Evolutionary conservation across 768 basidiomycete genomes (phyloP), one percentile per base, ranked within the genome.

Genomic region (Suillus cothurnatus): DNA sequence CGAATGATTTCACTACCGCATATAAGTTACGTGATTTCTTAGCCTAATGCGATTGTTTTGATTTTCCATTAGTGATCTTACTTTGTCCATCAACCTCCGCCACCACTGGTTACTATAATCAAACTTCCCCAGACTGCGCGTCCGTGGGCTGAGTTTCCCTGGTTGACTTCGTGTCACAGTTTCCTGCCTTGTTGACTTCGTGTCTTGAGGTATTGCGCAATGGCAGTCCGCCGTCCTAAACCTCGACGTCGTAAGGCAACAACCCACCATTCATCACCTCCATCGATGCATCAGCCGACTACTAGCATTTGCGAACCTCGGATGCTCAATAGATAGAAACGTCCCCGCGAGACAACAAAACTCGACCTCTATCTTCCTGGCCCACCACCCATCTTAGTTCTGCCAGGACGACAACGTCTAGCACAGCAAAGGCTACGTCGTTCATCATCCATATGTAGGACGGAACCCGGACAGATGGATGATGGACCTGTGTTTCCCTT

Each of bases 301-400:
- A 55, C 32, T 6, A 34, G 5, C n/a, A 14, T 55, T 55, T 55
- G 53, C 6, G 32, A 56, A 56, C 55, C 55, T 34, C 4, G 12
- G 55, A 56, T 56, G 55, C 6, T 34, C 55, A 56, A 36, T 6
- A 34, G 9, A 36, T 56, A 32, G 53, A 55, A 55, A 55, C 2
- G 32, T 21, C 32, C 53, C 6, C 2, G 6, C 5, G 12, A 55
- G 53, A 55, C 53, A n/a, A 55, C 5, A 5, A 34, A 34, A 6
- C 53, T 55, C 1, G 12, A 55, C 53, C 53, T 62, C 21, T 57
- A 62, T 62, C 50, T 62, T 21, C 52, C 61, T 38, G 49, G 49
- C 17, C 31, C 32, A 11, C 31, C 45, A 23, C 53, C 61, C 4
- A 34, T 62, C 50, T 39, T 62, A 12, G 19, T 62, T 28, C 12